Evolutionary conservation across 1,284 basidiomycete genomes (phyloP).

Genomic region (Puccinia hordei): DNA sequence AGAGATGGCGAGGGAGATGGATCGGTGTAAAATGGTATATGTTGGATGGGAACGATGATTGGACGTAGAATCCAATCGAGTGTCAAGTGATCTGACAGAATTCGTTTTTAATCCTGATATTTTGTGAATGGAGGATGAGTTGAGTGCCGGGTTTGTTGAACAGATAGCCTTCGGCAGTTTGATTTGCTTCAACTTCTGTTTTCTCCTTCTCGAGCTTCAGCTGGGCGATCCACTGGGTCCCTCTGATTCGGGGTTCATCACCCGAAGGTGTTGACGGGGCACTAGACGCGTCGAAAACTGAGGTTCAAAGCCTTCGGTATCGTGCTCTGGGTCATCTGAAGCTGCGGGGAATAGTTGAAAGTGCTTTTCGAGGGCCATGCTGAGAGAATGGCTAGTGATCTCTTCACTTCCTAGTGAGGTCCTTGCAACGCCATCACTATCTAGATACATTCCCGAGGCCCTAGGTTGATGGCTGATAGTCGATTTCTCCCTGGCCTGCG

Average conservation of each 20-base stretch:
- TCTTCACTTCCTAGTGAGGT: constrained; percentile 30
- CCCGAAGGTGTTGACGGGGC: constrained; percentile 35
- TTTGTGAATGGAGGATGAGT: not conserved
- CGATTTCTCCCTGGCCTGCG: constrained; percentile 16
- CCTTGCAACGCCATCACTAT: constrained; percentile 16
- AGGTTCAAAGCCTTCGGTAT: constrained; percentile 48
- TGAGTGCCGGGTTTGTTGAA: not conserved
- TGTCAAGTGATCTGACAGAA: not conserved
- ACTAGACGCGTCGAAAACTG: constrained; percentile 45
- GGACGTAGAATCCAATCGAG: not conserved
- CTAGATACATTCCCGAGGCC: constrained; percentile 29
- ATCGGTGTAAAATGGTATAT: not conserved
- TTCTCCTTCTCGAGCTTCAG: not conserved
- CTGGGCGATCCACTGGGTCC: constrained; percentile 28
- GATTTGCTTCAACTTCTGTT: not conserved
- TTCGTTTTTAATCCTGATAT: not conserved
- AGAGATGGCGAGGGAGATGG: not conserved
- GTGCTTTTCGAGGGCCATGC: constrained; percentile 39
- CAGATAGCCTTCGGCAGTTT: not conserved
- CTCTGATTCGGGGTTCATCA: constrained; percentile 43
- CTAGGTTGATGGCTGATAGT: constrained; percentile 5
- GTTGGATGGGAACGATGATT: no score
- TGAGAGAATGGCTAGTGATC: constrained; percentile 3
- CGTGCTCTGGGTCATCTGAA: constrained; percentile 44
- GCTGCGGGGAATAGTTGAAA: constrained; percentile 31